These are phyloP conservation scores for Mycena capillaripes DNA, from an alignment of 768 basidiomycete genomes.

Conservation along the genomic window DNA sequence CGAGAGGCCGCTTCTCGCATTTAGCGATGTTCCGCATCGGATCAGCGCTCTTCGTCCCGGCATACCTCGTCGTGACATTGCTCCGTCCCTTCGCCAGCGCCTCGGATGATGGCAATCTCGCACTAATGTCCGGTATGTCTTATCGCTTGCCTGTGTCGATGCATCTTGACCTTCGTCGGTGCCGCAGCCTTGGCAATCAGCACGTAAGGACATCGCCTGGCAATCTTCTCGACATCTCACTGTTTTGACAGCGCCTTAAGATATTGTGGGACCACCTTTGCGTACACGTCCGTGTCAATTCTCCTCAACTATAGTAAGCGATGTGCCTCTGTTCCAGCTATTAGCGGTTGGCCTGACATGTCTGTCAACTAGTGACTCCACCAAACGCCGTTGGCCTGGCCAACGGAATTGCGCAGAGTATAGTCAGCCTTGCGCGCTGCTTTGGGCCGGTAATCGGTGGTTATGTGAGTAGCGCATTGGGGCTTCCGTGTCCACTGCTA, in stretches of 20 bases:
- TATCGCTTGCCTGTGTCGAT: conserved; percentile 2
- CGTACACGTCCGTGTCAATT: conserved; percentile 92
- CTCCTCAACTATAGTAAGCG: conserved; percentile 85
- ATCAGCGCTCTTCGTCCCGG: conserved; percentile 88
- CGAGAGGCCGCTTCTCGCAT: conserved; percentile 86
- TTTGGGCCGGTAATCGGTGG: conserved; percentile 90
- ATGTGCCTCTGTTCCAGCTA: conserved; percentile 8
- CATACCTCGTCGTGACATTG: conserved; percentile 84
- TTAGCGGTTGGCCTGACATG: conserved; percentile 27
- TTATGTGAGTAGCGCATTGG: conserved; percentile 65
- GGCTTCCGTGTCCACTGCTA: conserved; percentile 10
- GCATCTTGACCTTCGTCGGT: conserved; percentile 9
- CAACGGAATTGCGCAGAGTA: conserved; percentile 96
- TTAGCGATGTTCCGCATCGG: conserved; percentile 93
- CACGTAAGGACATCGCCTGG: conserved; percentile 16
- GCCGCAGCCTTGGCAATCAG: conserved; percentile 26
- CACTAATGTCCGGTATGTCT: conserved; percentile 85
- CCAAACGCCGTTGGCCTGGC: conserved; percentile 90
- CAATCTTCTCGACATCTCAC: conserved; percentile 13
- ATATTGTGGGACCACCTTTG: conserved; percentile 90
- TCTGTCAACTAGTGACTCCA: conserved; percentile 79
- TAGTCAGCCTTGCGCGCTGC: conserved; percentile 94
- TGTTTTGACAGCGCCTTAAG: conserved; percentile 71
- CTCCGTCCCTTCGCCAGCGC: conserved; percentile 83
- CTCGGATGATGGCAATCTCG: conserved; percentile 76